Conservation (phyloP, 345 rosid genomes). For the Pugionium dolabratum region DNA sequence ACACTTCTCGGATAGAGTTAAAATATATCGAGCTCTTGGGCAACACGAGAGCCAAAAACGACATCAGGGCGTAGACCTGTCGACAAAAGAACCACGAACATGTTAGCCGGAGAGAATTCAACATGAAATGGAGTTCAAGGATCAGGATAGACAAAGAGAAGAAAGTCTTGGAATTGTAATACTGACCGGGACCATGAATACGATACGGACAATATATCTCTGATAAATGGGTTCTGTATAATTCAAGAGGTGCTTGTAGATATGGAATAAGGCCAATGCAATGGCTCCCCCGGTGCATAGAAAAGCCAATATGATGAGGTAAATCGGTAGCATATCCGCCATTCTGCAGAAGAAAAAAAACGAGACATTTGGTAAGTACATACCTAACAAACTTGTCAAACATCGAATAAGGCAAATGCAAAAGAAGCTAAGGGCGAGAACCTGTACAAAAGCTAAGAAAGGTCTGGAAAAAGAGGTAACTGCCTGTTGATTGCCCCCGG, state of each 20-base stretch:
- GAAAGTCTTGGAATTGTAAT: constrained; percentile 10
- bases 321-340: constrained; percentile 61
- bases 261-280: constrained; percentile 69
- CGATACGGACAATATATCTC: constrained; percentile 91
- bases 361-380: not conserved
- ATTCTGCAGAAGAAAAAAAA: constrained; percentile 37
- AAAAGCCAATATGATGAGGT: constrained; percentile 57
- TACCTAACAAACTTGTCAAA: not conserved
- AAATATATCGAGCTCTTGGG: constrained; percentile 80
- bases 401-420: not conserved
- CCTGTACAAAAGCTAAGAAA: constrained; percentile 24
- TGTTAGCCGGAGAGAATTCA: constrained; percentile 11
- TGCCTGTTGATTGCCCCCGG: not conserved
- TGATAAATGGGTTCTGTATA: constrained; percentile 94
- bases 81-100: not conserved
- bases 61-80: constrained; percentile 91
- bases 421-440: constrained; percentile 15
- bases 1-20: constrained; percentile 97
- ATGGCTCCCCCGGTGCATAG: constrained; percentile 73
- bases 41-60: constrained; percentile 78
- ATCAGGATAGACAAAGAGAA: not conserved
- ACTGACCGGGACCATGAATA: constrained; percentile 96
- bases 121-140: not conserved
- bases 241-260: constrained; percentile 83
- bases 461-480: constrained; percentile 2